Evolutionary conservation across 805 yeast species (phyloP), one percentile per base, ranked within the genome.

Genomic region (Ogataea paraovalis): DNA sequence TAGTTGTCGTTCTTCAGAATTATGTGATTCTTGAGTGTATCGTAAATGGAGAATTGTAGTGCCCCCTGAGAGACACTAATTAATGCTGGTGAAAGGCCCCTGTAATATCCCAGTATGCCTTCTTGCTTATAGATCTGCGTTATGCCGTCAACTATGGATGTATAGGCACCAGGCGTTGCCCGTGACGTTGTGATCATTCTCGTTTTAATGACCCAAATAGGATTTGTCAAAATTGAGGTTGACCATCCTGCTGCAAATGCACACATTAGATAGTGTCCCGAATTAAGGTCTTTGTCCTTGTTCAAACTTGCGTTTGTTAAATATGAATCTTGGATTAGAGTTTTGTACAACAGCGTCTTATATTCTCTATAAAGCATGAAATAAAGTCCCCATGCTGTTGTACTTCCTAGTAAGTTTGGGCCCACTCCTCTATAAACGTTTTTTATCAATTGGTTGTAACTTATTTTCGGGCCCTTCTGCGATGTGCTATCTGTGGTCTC

Each of bases 181-280:
- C 68, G 66, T 2, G 77, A 66, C 2, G 79, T 77, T 18, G 90
- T 81, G 58, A 91, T 73, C 54, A 92, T 84, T 51, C 98, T 74
- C 0, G 99, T 94, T 65, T 94, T 94, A 18, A 94, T 64, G 1
- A 94, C 96, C 99, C 99, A 92, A 10, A 92, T 77, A 1, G 99
- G 99, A 61, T 90, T 94, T 1, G 99, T 91, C 14, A 87, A 38
- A 0, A 88, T 46, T 1, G 95, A 78, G 0, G 97, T 88, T 4
- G 82, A 58, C 37, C 82, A 59, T 0, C 99, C 99, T 0, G 97
- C 90, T 2, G 74, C 53, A 42, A 81, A 75, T 2, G 90, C 86
- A 42, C 84, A 68, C 3, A 68, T 45, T 25, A 84, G 57, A 63
- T 80, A 80, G 50, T 75, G 72, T 46, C 67, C 62, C 7, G 81